phyloP scores from a whole-genome alignment of 1,284 basidiomycete genomes.

The Cutaneotrichosporon sp. region DNA sequence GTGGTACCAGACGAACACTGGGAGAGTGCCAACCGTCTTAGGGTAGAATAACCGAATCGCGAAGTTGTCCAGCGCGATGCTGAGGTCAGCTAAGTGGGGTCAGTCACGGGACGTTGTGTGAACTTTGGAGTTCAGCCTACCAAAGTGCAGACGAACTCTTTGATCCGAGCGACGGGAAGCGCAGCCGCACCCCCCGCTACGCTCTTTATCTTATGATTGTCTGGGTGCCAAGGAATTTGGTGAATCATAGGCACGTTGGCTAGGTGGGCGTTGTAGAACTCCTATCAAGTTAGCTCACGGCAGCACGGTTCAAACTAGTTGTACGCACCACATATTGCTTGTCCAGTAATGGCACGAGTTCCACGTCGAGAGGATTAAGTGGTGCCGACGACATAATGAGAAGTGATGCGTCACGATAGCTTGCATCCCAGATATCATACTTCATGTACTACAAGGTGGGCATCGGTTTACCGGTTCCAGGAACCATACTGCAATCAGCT shows the following conservation, averaged over 20 bases:
- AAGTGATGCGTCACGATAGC: too few species aligned
- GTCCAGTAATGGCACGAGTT: neutral
- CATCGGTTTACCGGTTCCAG: too few species aligned
- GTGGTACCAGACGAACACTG: constrained; percentile 8
- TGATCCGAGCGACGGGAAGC: neutral
- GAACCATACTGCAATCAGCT: too few species aligned
- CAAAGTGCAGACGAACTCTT: neutral
- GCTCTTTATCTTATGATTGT: neutral
- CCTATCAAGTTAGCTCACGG: neutral
- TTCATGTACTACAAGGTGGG: too few species aligned
- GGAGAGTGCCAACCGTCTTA: neutral
- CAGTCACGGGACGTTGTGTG: too few species aligned
- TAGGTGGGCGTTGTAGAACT: neutral
- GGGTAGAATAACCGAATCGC: neutral
- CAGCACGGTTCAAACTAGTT: too few species aligned
- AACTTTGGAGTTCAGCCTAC: too few species aligned
- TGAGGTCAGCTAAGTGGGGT: neutral
- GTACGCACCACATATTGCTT: neutral
- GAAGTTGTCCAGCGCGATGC: neutral
- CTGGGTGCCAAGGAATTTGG: neutral
- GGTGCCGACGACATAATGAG: too few species aligned
- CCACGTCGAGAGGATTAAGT: neutral
- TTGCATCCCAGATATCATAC: too few species aligned
- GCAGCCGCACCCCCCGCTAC: neutral
- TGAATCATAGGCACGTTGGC: neutral